These are phyloP conservation scores for Tarenaya hassleriana DNA, from an alignment of 345 rosid species.

Conservation along the genomic window DNA sequence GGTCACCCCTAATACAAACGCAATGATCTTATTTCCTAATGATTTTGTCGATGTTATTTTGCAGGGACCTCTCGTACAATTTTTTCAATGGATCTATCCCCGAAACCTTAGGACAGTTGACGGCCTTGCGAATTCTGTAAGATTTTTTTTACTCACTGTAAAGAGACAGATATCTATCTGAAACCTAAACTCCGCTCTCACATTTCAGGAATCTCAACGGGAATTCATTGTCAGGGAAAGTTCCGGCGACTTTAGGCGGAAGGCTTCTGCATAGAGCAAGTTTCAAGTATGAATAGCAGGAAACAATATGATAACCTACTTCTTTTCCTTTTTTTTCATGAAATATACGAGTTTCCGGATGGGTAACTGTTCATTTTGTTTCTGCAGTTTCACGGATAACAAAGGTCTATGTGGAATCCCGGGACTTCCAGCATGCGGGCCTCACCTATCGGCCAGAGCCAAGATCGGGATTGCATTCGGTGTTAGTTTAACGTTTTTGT, in stretches of 20 bases:
- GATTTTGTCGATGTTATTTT: slow-evolving; percentile 9
- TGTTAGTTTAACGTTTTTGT: slow-evolving; percentile 41
- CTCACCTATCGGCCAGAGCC: slow-evolving; percentile 68
- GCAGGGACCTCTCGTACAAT: slow-evolving; percentile 94
- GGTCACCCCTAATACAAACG: too few species aligned
- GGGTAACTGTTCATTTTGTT: slow-evolving; percentile 16
- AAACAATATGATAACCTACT: neutral
- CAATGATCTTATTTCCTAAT: neutral
- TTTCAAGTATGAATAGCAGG: slow-evolving; percentile 64
- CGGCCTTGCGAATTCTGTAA: slow-evolving; percentile 72
- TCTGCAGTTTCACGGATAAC: slow-evolving; percentile 89
- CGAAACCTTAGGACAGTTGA: slow-evolving; percentile 75
- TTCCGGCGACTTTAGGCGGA: slow-evolving; percentile 88
- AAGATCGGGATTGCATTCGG: slow-evolving; percentile 79
- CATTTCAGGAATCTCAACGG: slow-evolving; percentile 81
- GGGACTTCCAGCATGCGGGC: slow-evolving; percentile 77
- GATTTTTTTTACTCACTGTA: slow-evolving; percentile 18
- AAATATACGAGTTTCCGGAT: too few species aligned
- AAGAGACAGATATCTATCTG: neutral
- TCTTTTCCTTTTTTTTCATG: too few species aligned
- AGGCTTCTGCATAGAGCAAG: slow-evolving; percentile 89
- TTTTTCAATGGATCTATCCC: slow-evolving; percentile 83
- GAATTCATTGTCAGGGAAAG: slow-evolving; percentile 76
- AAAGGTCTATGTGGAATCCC: slow-evolving; percentile 95
- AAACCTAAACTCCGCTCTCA: slow-evolving; percentile 8